Evolutionary conservation across 108 stramenopile genomes (phyloP).

Genomic region (Parmales sp.): DNA sequence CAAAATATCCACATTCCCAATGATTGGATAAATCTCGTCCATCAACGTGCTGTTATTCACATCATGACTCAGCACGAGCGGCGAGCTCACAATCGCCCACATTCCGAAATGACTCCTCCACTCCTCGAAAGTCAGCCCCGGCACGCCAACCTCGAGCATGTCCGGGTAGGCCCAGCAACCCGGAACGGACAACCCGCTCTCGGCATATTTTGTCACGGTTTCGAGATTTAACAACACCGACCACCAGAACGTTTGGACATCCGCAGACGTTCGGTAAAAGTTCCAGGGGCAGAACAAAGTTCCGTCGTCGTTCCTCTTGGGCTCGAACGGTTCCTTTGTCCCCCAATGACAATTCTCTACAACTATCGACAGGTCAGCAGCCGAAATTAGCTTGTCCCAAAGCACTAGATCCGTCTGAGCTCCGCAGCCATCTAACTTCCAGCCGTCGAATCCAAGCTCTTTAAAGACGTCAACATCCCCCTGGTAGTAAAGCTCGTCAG

Average conservation of each 20-base stretch:
- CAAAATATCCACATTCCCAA: conserved; percentile 26
- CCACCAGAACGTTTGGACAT: conserved; percentile 23
- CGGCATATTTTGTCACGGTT: conserved; percentile 17
- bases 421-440: conserved; percentile 35
- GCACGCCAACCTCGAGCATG: conserved; percentile 35
- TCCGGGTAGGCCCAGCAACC: conserved; percentile 45
- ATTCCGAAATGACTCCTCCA: conserved; percentile 33
- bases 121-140: conserved; percentile 15
- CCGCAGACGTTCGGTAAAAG: conserved; percentile 27
- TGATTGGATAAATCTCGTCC: conserved; percentile 29
- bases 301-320: conserved; percentile 12
- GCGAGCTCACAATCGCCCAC: conserved; percentile 34
- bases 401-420: conserved; percentile 16
- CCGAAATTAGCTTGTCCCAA: conserved; percentile 17
- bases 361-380: conserved; percentile 12
- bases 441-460: conserved; percentile 26
- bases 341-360: conserved; percentile 39
- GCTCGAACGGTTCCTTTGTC: conserved; percentile 6
- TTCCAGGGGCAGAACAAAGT: conserved; percentile 31
- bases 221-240: conserved; percentile 27
- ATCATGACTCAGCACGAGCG: conserved; percentile 29
- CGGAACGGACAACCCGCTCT: conserved; percentile 20
- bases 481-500: conserved; percentile 14
- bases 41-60: conserved; percentile 25
- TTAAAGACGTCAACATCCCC: conserved; percentile 33